phyloP scores from a whole-genome alignment of 371 early-diverging fungal genomes.

The Dinochytrium kinnereticum region DNA sequence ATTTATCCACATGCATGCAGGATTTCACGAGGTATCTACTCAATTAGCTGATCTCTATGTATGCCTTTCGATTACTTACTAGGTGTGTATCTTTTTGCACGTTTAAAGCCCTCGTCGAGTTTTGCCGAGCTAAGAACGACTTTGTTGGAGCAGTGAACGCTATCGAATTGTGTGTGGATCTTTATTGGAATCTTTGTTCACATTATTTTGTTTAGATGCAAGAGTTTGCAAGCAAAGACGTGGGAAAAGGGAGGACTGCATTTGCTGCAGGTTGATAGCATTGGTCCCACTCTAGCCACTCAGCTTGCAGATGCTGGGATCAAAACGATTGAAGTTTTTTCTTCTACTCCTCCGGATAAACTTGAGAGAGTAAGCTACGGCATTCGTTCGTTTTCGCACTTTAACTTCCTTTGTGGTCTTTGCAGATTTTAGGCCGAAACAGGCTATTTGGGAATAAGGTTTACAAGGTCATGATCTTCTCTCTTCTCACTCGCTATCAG shows the following conservation, averaged over 20 bases:
- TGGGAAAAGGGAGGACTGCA: slow-evolving; percentile 46
- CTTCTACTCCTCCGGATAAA: slow-evolving; percentile 30
- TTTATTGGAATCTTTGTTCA: slow-evolving; percentile 1
- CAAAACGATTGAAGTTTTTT: slow-evolving; percentile 37
- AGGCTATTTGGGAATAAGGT: slow-evolving; percentile 54
- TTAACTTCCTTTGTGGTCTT: slow-evolving; percentile 1
- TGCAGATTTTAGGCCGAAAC: slow-evolving; percentile 41
- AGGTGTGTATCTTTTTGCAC: no score
- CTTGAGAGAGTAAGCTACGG: slow-evolving; percentile 45
- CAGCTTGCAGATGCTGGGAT: slow-evolving; percentile 43
- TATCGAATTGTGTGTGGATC: slow-evolving; percentile 42
- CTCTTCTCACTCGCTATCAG: slow-evolving; percentile 10
- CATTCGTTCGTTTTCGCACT: background rate
- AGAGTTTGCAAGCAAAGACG: slow-evolving; percentile 33
- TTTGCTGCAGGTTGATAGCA: slow-evolving; percentile 51
- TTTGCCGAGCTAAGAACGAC: slow-evolving; percentile 33
- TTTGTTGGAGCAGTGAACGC: slow-evolving; percentile 18
- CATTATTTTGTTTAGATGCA: slow-evolving; percentile 22
- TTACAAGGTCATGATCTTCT: background rate
- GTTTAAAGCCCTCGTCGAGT: slow-evolving; percentile 34
- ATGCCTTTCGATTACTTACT: background rate
- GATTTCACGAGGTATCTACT: slow-evolving; percentile 41
- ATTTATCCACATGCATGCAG: slow-evolving; percentile 39
- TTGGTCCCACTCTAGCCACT: slow-evolving; percentile 47
- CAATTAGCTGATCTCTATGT: background rate